phyloP scores from a whole-genome alignment of 2,329 filamentous ascomycete species.

The Neocatenulostroma microsporum region DNA sequence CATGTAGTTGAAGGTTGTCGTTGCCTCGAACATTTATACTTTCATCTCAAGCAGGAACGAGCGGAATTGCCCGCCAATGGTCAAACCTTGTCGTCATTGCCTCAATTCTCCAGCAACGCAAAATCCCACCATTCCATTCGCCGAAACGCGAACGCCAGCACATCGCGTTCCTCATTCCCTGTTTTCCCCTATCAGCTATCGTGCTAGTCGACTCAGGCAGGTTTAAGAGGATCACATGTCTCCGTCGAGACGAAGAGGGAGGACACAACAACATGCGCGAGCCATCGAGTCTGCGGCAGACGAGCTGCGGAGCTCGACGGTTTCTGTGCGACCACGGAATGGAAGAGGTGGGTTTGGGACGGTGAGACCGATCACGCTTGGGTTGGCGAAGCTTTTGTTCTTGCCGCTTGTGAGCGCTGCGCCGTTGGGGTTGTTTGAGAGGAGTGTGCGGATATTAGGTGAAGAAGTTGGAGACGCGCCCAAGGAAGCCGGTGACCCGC shows the following conservation, averaged over 20 bases:
- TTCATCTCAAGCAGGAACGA: too few relatives aligned
- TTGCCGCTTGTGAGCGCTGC: slow-evolving; percentile 18
- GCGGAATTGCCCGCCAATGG: too few relatives aligned
- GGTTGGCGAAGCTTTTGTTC: slow-evolving; percentile 14
- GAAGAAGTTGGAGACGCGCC: slow-evolving; percentile 19
- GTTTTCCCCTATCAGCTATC: too few relatives aligned
- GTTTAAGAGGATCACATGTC: slow-evolving; percentile 1
- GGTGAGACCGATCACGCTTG: slow-evolving; percentile 14
- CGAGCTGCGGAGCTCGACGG: not conserved
- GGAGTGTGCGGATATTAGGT: slow-evolving; percentile 7
- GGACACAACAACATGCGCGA: not conserved
- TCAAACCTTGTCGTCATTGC: too few relatives aligned
- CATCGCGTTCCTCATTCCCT: too few relatives aligned
- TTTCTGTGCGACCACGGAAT: not conserved
- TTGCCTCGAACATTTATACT: too few relatives aligned
- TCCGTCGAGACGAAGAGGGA: not conserved
- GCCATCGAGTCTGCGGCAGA: not conserved
- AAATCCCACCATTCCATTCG: too few relatives aligned
- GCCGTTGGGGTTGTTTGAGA: slow-evolving; percentile 10
- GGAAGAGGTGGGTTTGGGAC: slow-evolving; percentile 11
- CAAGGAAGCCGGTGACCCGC: slow-evolving; percentile 43
- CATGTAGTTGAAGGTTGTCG: too few relatives aligned
- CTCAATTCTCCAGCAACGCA: too few relatives aligned
- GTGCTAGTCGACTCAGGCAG: too few relatives aligned
- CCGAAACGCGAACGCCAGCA: too few relatives aligned